Percentiles rank a stretch among this genome's conserved stretches.
Evolutionary conservation across 2,329 filamentous ascomycete species (phyloP).

Genomic region (Chrysoporthe deuterocubensis): DNA sequence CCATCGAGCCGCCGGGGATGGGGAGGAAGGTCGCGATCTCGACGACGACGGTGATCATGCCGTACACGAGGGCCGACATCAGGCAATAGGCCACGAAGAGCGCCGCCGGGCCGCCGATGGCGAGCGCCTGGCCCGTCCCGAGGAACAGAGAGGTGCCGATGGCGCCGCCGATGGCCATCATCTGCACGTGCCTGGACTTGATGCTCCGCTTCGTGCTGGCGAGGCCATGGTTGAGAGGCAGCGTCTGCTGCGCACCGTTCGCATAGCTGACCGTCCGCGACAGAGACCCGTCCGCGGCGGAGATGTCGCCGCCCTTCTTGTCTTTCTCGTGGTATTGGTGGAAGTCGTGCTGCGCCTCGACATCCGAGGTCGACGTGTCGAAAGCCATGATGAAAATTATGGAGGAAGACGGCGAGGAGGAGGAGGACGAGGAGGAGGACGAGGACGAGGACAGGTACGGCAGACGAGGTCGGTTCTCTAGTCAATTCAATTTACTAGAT

Average conservation of each 20-base stretch:
- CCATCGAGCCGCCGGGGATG: constrained; percentile 52
- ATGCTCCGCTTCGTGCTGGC: constrained; percentile 31
- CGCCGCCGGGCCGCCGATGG: constrained; percentile 46
- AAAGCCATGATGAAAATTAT: no score
- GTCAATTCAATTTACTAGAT: no score
- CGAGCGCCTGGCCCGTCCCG: constrained; percentile 48
- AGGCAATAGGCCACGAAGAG: constrained; percentile 48
- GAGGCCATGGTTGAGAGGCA: background rate
- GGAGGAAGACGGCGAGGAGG: no score
- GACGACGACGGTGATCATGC: constrained; percentile 51
- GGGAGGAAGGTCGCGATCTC: constrained; percentile 58
- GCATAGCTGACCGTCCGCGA: background rate
- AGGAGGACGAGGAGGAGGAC: no score
- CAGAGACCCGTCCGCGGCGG: background rate
- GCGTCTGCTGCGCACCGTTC: background rate
- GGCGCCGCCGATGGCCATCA: constrained; percentile 52
- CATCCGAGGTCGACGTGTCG: no score
- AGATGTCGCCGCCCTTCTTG: background rate
- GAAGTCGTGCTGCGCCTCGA: no score
- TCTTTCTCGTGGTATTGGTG: background rate
- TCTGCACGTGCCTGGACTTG: constrained; percentile 51
- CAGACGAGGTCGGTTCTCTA: no score
- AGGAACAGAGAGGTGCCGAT: constrained; percentile 52
- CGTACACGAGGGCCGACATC: constrained; percentile 48
- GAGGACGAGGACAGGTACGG: no score